phyloP scores from a whole-genome alignment of 192 early-diverging fungal species.

The Piromyces finnis region DNA sequence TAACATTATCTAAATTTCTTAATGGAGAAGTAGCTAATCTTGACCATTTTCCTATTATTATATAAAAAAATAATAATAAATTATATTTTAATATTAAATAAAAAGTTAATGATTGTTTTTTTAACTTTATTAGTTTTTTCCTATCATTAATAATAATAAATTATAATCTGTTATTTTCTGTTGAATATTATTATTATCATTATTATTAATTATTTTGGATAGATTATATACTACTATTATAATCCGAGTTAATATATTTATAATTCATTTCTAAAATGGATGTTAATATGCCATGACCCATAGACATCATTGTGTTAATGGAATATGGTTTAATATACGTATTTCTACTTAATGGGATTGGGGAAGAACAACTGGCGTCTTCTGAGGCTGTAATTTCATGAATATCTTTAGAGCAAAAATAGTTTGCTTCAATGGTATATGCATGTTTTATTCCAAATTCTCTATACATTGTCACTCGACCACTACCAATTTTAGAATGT shows the following conservation, averaged over 20 bases:
- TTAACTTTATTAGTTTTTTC: too few relatives aligned
- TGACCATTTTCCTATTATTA: background rate
- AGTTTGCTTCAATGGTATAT: slow-evolving; percentile 12
- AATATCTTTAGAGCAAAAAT: slow-evolving; percentile 3
- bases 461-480: slow-evolving; percentile 4
- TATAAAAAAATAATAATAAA: too few relatives aligned
- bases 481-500: slow-evolving; percentile 5
- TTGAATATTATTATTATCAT: too few relatives aligned
- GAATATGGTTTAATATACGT: background rate
- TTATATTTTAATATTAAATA: too few relatives aligned
- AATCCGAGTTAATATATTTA: too few relatives aligned
- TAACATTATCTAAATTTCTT: background rate
- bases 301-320: background rate
- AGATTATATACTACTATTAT: too few relatives aligned
- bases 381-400: background rate
- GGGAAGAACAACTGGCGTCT: background rate
- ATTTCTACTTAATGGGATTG: background rate
- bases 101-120: too few relatives aligned
- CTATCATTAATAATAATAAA: too few relatives aligned
- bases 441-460: background rate
- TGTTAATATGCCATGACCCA: background rate
- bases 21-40: background rate
- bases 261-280: background rate
- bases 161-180: too few relatives aligned
- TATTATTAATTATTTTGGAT: too few relatives aligned